Base-by-base conservation (phyloP, 2,329 filamentous ascomycete species). In the Penicillium corylophilum region DNA sequence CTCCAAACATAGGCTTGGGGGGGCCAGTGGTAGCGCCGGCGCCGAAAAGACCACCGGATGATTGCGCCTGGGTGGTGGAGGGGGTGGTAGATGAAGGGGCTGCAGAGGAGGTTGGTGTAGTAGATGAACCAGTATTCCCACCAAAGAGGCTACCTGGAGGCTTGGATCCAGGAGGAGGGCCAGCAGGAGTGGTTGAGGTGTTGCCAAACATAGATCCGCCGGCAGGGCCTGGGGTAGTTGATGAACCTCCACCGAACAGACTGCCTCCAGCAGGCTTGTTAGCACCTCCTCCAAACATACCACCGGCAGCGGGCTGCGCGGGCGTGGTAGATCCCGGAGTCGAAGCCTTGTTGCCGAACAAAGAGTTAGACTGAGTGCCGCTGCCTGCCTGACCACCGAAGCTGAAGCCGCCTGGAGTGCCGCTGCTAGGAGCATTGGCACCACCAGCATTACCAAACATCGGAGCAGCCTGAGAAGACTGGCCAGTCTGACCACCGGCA, bases 141-240 rank as follows among this genome's bases (percentile, higher is more conserved):
- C 65, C 65, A 53, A 70, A 70, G 7, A 65, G 54, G 42, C 50
- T 57, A 22, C 29, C 26, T 13, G 60, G 57, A 29, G 69, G 54
- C 48, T 71, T 63, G 2, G 58, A 54, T 47, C 44, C 61, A 6
- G 77, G 76, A 24, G 78, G 77, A 54, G 75, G 76, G 6, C 77
- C 77, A 47, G 77, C 77, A 44, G 78, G 78, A 28, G 77, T 80
- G 16, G 78, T 79, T 15, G 77, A 79, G 44, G 69, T 60, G 50
- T 68, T 72, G 40, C 65, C 68, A 53, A 77, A 76, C 41, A 72
- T 43, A 44, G 54, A 53, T n/a, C 54, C 61, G 44, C 64, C 66
- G 28, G 69, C 63, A 39, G 71, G 66, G 23, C 68, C 69, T 44
- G 74, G 73, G 18, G 73, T 74, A 29, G 74, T 44, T n/a, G 54